These are phyloP conservation scores for Phaseolus lunatus DNA, from an alignment of 306 rosid species.

Conservation along the genomic window DNA sequence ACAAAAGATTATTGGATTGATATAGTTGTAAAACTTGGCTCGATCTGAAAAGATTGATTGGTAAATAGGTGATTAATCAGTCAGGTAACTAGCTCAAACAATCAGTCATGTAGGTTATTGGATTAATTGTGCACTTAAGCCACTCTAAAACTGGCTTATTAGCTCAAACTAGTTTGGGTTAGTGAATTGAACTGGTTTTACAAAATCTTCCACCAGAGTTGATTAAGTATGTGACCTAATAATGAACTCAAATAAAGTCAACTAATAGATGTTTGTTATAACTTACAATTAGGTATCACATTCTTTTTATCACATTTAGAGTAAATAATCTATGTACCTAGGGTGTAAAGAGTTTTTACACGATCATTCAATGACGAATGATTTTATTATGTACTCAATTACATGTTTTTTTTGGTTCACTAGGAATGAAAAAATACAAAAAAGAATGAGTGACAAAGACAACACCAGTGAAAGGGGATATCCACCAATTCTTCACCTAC, in stretches of 20 bases:
- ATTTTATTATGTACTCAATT: neutral
- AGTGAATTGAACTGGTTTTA: neutral
- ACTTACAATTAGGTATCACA: neutral
- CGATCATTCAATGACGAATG: neutral
- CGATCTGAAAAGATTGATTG: neutral
- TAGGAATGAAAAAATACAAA: too few relatives aligned
- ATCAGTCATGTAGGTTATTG: neutral
- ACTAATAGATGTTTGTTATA: neutral
- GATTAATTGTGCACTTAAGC: neutral
- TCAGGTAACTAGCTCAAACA: neutral
- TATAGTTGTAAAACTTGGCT: neutral
- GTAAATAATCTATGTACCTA: neutral
- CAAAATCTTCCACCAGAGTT: neutral
- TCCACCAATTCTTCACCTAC: too few relatives aligned
- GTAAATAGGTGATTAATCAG: neutral
- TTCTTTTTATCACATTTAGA: neutral
- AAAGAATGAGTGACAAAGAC: too few relatives aligned
- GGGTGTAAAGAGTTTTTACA: neutral
- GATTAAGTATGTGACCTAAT: neutral
- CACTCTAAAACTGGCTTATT: neutral
- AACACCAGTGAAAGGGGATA: too few relatives aligned
- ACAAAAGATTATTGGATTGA: neutral
- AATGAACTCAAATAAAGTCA: constrained; percentile 7
- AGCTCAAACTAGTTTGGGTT: neutral
- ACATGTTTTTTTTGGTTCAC: neutral